A percentile compares a stretch with the other conserved stretches of the same genome.
Evolutionary conservation across 768 basidiomycete species (phyloP).

Genomic region (Lactarius psammicola): DNA sequence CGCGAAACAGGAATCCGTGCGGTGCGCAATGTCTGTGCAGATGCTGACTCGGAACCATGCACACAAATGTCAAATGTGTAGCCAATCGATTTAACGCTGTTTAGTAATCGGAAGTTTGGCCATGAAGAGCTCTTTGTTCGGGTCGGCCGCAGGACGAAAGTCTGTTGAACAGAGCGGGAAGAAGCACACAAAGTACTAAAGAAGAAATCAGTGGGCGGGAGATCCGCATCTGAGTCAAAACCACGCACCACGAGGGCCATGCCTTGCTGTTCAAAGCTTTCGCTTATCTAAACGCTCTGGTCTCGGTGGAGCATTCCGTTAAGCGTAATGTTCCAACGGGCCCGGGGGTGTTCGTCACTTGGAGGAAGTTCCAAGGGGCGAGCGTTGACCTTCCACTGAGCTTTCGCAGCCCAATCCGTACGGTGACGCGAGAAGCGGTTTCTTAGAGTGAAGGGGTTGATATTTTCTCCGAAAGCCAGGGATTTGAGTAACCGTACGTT

Average conservation of each 20-base stretch:
- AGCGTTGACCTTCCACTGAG: conserved; percentile 15
- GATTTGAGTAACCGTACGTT: conserved; percentile 21
- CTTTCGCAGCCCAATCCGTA: conserved; percentile 10
- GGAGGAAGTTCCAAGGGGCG: background rate
- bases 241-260: conserved; percentile 19
- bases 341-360: background rate
- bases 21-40: too few relatives aligned
- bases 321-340: conserved; percentile 19
- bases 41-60: too few relatives aligned
- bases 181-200: conserved; percentile 16
- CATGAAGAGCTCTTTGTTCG: conserved; percentile 5
- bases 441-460: conserved; percentile 1
- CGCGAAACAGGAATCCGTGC: too few relatives aligned
- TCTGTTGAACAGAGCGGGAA: background rate
- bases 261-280: conserved; percentile 14
- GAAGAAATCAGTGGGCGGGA: background rate
- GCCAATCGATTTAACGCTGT: too few relatives aligned
- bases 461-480: conserved; percentile 21
- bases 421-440: background rate
- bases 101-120: background rate
- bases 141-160: background rate
- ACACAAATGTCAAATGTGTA: too few relatives aligned
- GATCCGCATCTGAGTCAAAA: background rate
- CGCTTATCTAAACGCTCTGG: background rate
- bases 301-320: conserved; percentile 7